phyloP scores from a whole-genome alignment of 805 yeast species.

The Starmerella potacharoeniae region DNA sequence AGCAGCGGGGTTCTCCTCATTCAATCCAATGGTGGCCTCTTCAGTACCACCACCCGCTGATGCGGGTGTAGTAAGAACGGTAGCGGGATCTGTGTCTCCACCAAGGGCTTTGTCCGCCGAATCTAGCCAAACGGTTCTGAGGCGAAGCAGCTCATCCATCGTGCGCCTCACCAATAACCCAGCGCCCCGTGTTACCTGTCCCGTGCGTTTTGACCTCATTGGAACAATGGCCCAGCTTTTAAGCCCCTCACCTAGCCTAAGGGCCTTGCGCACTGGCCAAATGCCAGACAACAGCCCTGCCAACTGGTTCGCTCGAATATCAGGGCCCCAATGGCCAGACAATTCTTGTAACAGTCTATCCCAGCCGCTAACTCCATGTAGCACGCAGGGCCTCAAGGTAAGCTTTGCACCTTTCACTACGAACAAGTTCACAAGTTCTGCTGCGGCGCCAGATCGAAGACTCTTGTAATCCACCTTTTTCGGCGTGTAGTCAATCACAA shows the following conservation, averaged over 20 bases:
- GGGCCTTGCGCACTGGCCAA: constrained; percentile 48
- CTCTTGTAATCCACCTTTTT: constrained; percentile 79
- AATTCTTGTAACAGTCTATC: constrained; percentile 45
- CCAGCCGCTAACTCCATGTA: constrained; percentile 73
- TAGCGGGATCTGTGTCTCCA: neutral
- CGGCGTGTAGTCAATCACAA: constrained; percentile 84
- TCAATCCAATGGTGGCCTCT: too few relatives aligned
- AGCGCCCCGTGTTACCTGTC: constrained; percentile 11
- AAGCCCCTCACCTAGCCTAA: constrained; percentile 10
- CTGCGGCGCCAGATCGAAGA: constrained; percentile 70
- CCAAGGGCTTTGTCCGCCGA: constrained; percentile 7
- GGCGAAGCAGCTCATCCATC: constrained; percentile 11
- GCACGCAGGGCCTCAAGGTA: constrained; percentile 44
- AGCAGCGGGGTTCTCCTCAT: too few relatives aligned
- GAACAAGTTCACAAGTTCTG: constrained; percentile 81
- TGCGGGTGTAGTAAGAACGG: too few relatives aligned
- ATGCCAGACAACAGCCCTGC: constrained; percentile 74
- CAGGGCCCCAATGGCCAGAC: constrained; percentile 76
- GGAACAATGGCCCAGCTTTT: constrained; percentile 11
- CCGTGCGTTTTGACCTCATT: constrained; percentile 4
- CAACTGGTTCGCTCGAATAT: constrained; percentile 69
- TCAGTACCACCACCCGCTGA: too few relatives aligned
- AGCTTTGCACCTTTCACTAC: constrained; percentile 77
- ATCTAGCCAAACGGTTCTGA: constrained; percentile 13
- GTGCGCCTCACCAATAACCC: constrained; percentile 12